A percentile compares a stretch with the other conserved stretches of the same genome.
phyloP scores from a whole-genome alignment of 2,329 filamentous ascomycete genomes.

The Diaporthe sp. region DNA sequence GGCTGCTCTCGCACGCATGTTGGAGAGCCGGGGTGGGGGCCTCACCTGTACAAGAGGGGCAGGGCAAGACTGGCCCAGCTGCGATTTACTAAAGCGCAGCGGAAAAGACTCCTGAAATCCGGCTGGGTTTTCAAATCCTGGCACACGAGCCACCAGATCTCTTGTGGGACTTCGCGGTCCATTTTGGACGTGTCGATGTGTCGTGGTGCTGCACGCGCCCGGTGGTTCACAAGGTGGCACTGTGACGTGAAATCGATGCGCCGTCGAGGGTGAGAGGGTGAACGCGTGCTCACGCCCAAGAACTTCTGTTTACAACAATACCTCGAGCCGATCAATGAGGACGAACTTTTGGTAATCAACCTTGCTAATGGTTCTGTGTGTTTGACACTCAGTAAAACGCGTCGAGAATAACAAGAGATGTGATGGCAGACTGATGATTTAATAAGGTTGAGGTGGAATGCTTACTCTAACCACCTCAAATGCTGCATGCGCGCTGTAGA shows the following conservation, averaged over 20 bases:
- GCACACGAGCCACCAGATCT: constrained; percentile 71
- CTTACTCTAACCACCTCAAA: not conserved
- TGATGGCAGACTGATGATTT: not conserved
- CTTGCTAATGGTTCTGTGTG: not conserved
- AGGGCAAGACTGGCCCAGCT: constrained; percentile 68
- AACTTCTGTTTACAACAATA: not conserved
- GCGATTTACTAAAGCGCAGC: constrained; percentile 65
- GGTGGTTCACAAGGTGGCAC: not conserved
- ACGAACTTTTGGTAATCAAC: not conserved
- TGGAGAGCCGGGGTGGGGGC: constrained; percentile 4
- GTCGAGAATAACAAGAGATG: not conserved
- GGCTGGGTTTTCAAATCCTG: constrained; percentile 64
- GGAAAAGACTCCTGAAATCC: constrained; percentile 71
- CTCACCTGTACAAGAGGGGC: constrained; percentile 71
- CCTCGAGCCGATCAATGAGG: not conserved
- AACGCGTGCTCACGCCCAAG: not conserved
- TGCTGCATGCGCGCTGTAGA: not conserved
- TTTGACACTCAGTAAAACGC: not conserved
- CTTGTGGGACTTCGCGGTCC: constrained; percentile 56
- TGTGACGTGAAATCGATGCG: not conserved
- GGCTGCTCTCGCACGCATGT: not conserved
- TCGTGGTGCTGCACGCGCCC: not conserved
- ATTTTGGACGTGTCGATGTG: constrained; percentile 18
- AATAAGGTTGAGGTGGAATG: not conserved
- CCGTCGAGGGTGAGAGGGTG: not conserved